Evolutionary conservation across 805 yeast species (phyloP), one percentile per base, ranked within the genome.

Genomic region (Metschnikowia kunwiensis): DNA sequence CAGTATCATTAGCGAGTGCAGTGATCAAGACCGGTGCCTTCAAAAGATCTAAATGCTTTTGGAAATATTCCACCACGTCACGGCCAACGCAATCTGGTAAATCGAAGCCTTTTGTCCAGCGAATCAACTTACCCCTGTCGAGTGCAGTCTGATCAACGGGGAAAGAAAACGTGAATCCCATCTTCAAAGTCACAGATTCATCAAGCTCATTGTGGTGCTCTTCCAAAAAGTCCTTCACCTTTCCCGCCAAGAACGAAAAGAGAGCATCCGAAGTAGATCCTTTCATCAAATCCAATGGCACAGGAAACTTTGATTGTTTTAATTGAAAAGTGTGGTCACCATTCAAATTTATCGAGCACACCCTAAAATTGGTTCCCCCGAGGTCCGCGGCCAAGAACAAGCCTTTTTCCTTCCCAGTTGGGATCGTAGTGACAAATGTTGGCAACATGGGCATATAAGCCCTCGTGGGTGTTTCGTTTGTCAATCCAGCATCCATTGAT

Each of bases 41-140:
- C 26, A 74, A 70, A 3, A 47, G 53, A 50, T 86, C 82, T 30
- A 91, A 53, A 40, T 85, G 83, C 9, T 60, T 57, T 61, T 93
- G 97, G 43, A 87, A 72, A 30, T 79, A 61, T 29, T 66, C 67
- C 34, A 86, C 93, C 28, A 93, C 83, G 57, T 91, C 97, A 54
- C 80, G 68, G 36, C 86, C 94, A 23, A 91, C 84, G 26, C 86
- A 80, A 50, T 91, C 97, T 19, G 75, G 75, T 49, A 93, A 82
- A 53, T 85, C 79, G 62, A 85, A 91, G 23, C 97, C 97, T 63
- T 91, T 91, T 13, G 97, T 88, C 98, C 98, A 91, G 61, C 97
- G 81, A 33, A 91, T 75, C 46, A 93, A 73, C 7, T 76, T 77
- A 44, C 98, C 97, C 6, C 78, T 68, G 55, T 79, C 75, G 49